Percentiles rank a stretch among this genome's conserved stretches.
These are phyloP conservation scores for Saraca asoca DNA, from an alignment of 331 rosid species.

Conservation along the genomic window DNA sequence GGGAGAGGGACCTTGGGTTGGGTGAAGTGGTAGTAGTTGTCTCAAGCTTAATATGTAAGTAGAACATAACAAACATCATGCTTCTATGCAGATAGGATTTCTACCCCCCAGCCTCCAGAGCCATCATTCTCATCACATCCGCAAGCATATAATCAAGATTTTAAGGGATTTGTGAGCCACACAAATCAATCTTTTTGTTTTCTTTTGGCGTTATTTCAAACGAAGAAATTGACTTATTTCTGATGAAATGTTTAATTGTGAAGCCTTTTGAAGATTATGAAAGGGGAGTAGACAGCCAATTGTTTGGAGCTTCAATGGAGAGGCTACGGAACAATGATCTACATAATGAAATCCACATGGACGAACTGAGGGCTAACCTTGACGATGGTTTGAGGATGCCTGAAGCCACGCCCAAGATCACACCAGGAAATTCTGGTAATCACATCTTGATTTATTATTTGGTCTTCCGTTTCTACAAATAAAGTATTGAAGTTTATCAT, in stretches of 20 bases:
- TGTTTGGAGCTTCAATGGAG: slow-evolving; percentile 43
- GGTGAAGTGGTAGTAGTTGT: slow-evolving; percentile 8
- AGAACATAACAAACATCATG: slow-evolving; percentile 21
- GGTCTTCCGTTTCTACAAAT: slow-evolving; percentile 21
- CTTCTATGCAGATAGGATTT: slow-evolving; percentile 49
- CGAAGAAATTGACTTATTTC: slow-evolving; percentile 20
- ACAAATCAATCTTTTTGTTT: slow-evolving; percentile 18
- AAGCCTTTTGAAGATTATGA: slow-evolving; percentile 61
- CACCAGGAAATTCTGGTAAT: slow-evolving; percentile 63
- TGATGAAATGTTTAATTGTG: slow-evolving; percentile 35
- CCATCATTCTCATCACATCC: slow-evolving; percentile 56
- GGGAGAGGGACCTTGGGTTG: not conserved
- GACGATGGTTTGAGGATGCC: slow-evolving; percentile 35
- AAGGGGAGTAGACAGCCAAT: slow-evolving; percentile 45
- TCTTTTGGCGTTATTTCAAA: slow-evolving; percentile 20
- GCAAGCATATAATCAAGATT: slow-evolving; percentile 41
- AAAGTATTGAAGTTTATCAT: slow-evolving; percentile 5
- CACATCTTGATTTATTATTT: slow-evolving; percentile 21
- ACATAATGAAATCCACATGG: slow-evolving; percentile 36
- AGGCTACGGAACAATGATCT: slow-evolving; percentile 37
- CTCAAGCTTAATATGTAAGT: slow-evolving; percentile 1
- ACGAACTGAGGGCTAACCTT: slow-evolving; percentile 44
- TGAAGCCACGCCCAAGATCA: slow-evolving; percentile 41
- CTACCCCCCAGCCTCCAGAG: slow-evolving; percentile 58
- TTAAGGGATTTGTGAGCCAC: slow-evolving; percentile 50